A percentile compares a stretch with the other conserved stretches of the same genome.
Evolutionary conservation across 345 rosid species (phyloP).

Genomic region (Bretschneidera sinensis): DNA sequence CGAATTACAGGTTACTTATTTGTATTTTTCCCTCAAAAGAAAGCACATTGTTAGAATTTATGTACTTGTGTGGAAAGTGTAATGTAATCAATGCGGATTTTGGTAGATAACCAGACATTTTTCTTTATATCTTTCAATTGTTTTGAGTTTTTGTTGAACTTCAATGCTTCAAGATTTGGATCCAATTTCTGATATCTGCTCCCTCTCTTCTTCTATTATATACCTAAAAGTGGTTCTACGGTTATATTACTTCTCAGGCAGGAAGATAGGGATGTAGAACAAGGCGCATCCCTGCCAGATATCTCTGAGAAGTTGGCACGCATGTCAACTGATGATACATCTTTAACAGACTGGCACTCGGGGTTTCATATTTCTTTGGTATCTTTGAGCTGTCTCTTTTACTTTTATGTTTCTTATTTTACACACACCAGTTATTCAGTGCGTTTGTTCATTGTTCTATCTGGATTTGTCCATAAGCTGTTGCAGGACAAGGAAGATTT

Average conservation of each 20-base stretch:
- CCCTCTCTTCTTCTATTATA: no score
- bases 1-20: no score
- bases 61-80: not conserved
- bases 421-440: not conserved
- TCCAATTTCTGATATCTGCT: not conserved
- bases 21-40: no score
- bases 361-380: conserved; percentile 94
- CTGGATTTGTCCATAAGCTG: not conserved
- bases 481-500: not conserved
- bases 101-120: no score
- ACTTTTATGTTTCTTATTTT: conserved; percentile 8
- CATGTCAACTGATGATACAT: conserved; percentile 64
- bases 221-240: not conserved
- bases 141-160: not conserved
- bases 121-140: no score
- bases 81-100: no score
- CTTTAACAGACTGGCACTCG: conserved; percentile 92
- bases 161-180: not conserved
- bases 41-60: no score
- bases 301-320: conserved; percentile 57
- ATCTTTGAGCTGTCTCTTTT: conserved; percentile 15
- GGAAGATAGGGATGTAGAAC: conserved; percentile 65
- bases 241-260: conserved; percentile 45
- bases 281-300: conserved; percentile 51
- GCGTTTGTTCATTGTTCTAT: not conserved